Base-by-base conservation (phyloP, 768 basidiomycete genomes). In the Coprinellus aureogranulatus region DNA sequence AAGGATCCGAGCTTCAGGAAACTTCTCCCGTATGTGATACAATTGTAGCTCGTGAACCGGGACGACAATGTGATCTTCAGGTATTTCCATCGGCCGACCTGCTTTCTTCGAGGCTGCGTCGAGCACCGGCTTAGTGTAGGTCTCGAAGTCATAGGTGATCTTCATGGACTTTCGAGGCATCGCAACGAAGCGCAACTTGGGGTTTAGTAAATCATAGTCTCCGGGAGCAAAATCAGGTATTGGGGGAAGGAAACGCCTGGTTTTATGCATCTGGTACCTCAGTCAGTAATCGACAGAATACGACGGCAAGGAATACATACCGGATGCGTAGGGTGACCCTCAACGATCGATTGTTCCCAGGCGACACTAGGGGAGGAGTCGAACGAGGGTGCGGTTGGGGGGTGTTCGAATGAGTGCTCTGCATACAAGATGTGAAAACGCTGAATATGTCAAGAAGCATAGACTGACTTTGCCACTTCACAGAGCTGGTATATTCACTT, bases 261-360 rank as follows among this genome's bases (percentile, higher is more conserved):
- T 79, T 64, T 83, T 83, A 69, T 84, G 82, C 81, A 84, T 82
- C 83, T 85, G 51, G n/a, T 18, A 12, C 18, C 8, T 5, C 16
- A 37, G 14, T 59, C 23, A 49, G 18, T 10, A 61, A 26, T 12
- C 14, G 22, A 25, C 27, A 18, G 0, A 12, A 46, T 41, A 39
- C 14, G 45, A 0, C 48, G 20, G 10, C 2, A n/a, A 39, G 18
- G 1, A 4, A 22, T 40, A 23, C 73, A 58, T 61, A 83, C 83
- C 16, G 84, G 82, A 66, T 85, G 84, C 0, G 79, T 84, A 3
- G 82, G 82, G 63, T 85, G 84, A 0, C 83, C 82, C 65, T 84
- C 82, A 20, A 83, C 79, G 27, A 84, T 82, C 1, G 82, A 83
- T 62, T 84, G 81, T 58, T 85, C 82, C 84, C 84, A 85, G 34